A percentile compares a stretch with the other conserved stretches of the same genome.
Conservation (phyloP, 139 green algal species). For the Ostreobium quekettii region DNA sequence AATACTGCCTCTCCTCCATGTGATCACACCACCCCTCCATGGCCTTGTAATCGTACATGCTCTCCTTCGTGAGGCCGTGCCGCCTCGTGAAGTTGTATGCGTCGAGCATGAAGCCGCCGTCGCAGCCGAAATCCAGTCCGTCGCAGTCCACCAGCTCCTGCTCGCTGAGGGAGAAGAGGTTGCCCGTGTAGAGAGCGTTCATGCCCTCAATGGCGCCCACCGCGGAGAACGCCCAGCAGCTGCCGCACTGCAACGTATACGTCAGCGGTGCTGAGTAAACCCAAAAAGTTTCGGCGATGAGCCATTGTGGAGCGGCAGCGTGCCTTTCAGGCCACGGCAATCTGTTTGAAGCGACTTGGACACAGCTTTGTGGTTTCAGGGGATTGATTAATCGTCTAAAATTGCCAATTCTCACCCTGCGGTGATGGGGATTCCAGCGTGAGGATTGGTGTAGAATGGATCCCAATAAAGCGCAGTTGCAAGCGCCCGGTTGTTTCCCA, state of each 20-base stretch:
- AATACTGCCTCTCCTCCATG: slow-evolving; percentile 36
- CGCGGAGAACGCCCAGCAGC: slow-evolving; percentile 94
- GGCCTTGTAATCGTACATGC: slow-evolving; percentile 67
- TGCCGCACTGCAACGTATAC: slow-evolving; percentile 89
- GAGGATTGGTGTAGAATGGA: too few relatives aligned
- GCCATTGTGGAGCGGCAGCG: too few relatives aligned
- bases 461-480: too few relatives aligned
- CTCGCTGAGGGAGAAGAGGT: slow-evolving; percentile 78
- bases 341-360: too few relatives aligned
- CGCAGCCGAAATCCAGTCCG: slow-evolving; percentile 34
- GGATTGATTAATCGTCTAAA: too few relatives aligned
- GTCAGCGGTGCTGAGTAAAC: too few relatives aligned
- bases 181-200: slow-evolving; percentile 74
- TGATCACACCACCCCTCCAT: slow-evolving; percentile 41
- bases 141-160: slow-evolving; percentile 94
- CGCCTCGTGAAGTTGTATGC: slow-evolving; percentile 39
- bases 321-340: too few relatives aligned
- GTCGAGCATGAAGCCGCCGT: slow-evolving; percentile 45
- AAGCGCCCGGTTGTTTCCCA: too few relatives aligned
- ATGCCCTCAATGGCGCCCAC: slow-evolving; percentile 86
- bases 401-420: too few relatives aligned
- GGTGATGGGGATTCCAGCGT: too few relatives aligned
- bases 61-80: slow-evolving; percentile 85
- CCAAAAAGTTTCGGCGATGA: too few relatives aligned
- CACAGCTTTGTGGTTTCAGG: too few relatives aligned